A percentile compares a stretch with the other conserved stretches of the same genome.
Evolutionary conservation across 768 basidiomycete genomes (phyloP).

Genomic region (Lactifluus rugatus): DNA sequence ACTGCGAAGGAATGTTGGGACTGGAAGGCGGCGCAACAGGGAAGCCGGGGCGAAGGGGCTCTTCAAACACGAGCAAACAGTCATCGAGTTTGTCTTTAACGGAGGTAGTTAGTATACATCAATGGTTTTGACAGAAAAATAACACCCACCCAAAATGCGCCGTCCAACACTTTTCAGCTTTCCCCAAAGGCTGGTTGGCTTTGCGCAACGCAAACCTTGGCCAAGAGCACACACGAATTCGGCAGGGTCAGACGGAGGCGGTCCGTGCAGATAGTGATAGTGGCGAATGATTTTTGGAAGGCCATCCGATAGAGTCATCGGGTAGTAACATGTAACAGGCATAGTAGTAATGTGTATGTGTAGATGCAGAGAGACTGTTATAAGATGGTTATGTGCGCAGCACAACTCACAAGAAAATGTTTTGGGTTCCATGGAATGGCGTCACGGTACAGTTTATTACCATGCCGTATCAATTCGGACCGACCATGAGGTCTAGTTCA

Average conservation of each 20-base stretch:
- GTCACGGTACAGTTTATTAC: not conserved
- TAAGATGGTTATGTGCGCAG: not conserved
- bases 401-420: not conserved
- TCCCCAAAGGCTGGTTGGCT: not conserved
- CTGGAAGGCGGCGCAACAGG: conserved; percentile 8
- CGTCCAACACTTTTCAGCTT: conserved; percentile 1
- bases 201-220: not conserved
- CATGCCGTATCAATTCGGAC: not conserved
- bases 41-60: not conserved
- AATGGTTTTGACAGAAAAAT: not conserved
- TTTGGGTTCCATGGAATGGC: not conserved
- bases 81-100: not conserved
- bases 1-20: not conserved
- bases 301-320: not conserved
- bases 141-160: conserved; percentile 5
- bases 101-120: not conserved
- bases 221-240: not conserved
- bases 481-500: no score
- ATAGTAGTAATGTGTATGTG: not conserved
- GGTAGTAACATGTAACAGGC: not conserved
- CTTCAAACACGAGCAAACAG: not conserved
- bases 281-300: not conserved
- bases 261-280: not conserved
- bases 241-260: not conserved
- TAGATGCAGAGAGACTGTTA: not conserved